These are phyloP conservation scores for Talaromyces sp. DNA, from an alignment of 2,329 filamentous ascomycete species.

Conservation along the genomic window DNA sequence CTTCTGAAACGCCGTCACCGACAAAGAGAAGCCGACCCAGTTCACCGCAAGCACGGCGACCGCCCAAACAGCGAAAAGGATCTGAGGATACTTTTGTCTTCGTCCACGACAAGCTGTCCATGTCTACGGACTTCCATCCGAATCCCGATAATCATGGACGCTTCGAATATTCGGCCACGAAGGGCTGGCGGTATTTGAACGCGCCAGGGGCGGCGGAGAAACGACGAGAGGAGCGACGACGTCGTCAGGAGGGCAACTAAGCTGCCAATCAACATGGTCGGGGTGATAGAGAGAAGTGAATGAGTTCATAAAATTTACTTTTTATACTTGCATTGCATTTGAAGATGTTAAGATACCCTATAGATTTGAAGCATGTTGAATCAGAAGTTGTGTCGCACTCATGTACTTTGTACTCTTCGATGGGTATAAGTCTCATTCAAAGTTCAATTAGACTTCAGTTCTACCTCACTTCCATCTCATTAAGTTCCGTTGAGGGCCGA, in stretches of 20 bases:
- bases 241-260: background rate
- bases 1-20: background rate
- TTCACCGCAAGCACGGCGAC: background rate
- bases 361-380: background rate
- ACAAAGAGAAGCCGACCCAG: background rate
- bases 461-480: background rate
- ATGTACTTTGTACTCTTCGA: background rate
- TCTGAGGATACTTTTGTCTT: slow-evolving; percentile 6
- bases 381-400: background rate
- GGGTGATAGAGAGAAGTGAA: background rate
- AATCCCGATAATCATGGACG: slow-evolving; percentile 28
- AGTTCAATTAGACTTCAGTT: background rate
- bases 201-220: slow-evolving; percentile 17
- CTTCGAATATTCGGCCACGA: slow-evolving; percentile 21
- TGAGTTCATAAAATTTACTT: background rate
- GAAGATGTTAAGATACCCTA: background rate
- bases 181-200: slow-evolving; percentile 23
- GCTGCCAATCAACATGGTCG: background rate
- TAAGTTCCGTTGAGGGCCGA: background rate
- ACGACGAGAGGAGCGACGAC: background rate
- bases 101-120: slow-evolving; percentile 17
- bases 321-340: background rate
- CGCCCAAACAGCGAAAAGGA: background rate
- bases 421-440: background rate
- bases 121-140: slow-evolving; percentile 23